A percentile compares a stretch with the other conserved stretches of the same genome.
phyloP scores from a whole-genome alignment of 2,329 filamentous ascomycete genomes.

The Ciborinia camelliae region DNA sequence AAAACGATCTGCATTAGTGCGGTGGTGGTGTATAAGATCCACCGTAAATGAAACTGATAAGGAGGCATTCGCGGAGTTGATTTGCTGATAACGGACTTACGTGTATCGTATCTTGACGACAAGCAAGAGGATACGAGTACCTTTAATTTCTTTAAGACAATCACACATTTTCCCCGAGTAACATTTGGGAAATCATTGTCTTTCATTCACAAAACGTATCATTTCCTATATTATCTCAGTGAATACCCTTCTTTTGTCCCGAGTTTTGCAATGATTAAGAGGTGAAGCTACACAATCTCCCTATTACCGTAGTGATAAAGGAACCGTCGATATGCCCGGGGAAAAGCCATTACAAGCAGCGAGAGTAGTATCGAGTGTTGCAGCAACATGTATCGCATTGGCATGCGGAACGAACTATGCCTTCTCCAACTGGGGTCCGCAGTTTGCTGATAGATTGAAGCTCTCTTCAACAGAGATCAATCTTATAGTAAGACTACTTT shows the following conservation, averaged over 20 bases:
- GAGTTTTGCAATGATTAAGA: constrained; percentile 23
- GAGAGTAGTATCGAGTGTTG: constrained; percentile 77
- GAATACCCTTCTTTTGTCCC: not conserved
- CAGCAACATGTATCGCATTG: constrained; percentile 78
- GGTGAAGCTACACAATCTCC: constrained; percentile 20
- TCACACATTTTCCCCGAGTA: not conserved
- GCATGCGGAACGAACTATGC: constrained; percentile 97
- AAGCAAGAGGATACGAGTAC: constrained; percentile 18
- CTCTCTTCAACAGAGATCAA: constrained; percentile 93
- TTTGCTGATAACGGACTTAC: constrained; percentile 13
- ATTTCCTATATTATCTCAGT: not conserved
- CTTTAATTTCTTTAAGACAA: constrained; percentile 20
- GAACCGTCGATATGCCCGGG: constrained; percentile 40
- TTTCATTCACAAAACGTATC: not conserved
- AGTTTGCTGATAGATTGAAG: constrained; percentile 83
- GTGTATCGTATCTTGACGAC: constrained; percentile 14
- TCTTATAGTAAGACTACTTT: constrained; percentile 62
- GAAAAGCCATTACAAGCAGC: constrained; percentile 55
- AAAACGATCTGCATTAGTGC: constrained; percentile 14
- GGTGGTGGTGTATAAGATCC: not conserved
- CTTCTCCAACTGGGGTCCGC: constrained; percentile 96
- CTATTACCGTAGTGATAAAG: constrained; percentile 11
- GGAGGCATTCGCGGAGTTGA: not conserved
- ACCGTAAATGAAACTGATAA: constrained; percentile 16
- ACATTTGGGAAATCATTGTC: not conserved